Percentiles rank a stretch among this genome's conserved stretches.
These are phyloP conservation scores for Linderniella brevidens DNA, from an alignment of 257 asterid genomes.

Conservation along the genomic window DNA sequence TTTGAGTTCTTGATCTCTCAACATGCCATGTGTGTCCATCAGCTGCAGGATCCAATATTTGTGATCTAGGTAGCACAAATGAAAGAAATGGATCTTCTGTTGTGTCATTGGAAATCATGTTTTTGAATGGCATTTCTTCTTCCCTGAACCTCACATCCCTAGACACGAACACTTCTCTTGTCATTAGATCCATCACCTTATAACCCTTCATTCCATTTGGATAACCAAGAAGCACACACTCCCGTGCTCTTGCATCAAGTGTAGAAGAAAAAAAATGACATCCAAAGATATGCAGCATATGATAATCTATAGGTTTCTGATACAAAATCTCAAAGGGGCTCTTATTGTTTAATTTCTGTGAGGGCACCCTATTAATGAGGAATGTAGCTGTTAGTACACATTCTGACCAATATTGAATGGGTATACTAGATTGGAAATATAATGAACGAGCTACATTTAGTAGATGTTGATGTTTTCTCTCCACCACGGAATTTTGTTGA, in stretches of 20 bases:
- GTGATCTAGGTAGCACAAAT: too few species aligned
- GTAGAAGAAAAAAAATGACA: too few species aligned
- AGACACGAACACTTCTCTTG: background rate
- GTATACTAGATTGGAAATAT: background rate
- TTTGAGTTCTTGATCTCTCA: background rate
- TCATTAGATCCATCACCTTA: background rate
- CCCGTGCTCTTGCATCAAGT: background rate
- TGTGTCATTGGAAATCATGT: background rate
- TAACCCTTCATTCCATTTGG: background rate
- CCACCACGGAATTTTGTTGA: background rate
- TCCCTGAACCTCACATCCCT: background rate
- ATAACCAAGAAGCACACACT: background rate
- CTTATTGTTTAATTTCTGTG: background rate
- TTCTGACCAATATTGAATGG: background rate
- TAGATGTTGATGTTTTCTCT: background rate
- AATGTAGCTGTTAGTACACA: background rate
- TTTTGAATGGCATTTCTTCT: background rate
- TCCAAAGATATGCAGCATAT: too few species aligned
- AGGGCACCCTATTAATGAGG: background rate
- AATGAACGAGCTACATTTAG: background rate
- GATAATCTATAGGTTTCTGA: too few species aligned
- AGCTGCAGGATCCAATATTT: too few species aligned
- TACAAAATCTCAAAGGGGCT: too few species aligned
- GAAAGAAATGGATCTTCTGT: background rate
- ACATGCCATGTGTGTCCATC: too few species aligned